Base-by-base conservation (phyloP, 2,329 filamentous ascomycete species). In the Nemania abortiva region DNA sequence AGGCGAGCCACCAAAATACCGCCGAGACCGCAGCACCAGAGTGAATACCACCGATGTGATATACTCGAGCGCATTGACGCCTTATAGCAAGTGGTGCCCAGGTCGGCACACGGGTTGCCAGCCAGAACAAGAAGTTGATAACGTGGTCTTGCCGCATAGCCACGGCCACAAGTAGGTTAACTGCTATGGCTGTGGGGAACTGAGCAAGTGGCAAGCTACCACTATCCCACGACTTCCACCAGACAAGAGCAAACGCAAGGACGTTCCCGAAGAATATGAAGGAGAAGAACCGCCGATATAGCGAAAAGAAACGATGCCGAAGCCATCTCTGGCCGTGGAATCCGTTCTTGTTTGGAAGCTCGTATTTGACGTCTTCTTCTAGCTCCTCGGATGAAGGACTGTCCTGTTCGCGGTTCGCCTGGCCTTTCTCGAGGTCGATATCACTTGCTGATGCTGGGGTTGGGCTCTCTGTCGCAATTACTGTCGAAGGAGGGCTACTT, bases 221-320 rank as follows among this genome's bases (percentile, higher is more conserved):
- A 27, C 58, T 70, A 31, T 63, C 62, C 70, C 72, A 72, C 34
- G 70, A 72, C 45, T 71, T 70, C 70, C 70, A 74, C 79, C 80
- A 82, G 61, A 86, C 78, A 63, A 79, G 78, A 71, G 82, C 75
- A 60, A 87, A 80, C 34, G 85, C 86, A 31, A 80, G 81, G 52
- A 85, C 73, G 72, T 90, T 90, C 70, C 80, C 75, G 45, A 88
- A 71, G 68, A 86, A 83, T 34, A 87, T 80, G 10, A 88, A 59
- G 50, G 85, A 84, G 77, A 90, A 89, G 9, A 90, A 83, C 4
- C 85, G 83, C 24, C 88, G 84, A 73, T 90, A 90, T 29, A 85
- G 81, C 62, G 85, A 86, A 73, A 88, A 81, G 65, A 87, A 76
- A 31, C 70, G 70, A 45, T 79, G 72, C 7, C 77, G 71, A 15